These are phyloP conservation scores for Phaeophleospora eucalypticola DNA, from an alignment of 2,329 filamentous ascomycete genomes.

Conservation along the genomic window DNA sequence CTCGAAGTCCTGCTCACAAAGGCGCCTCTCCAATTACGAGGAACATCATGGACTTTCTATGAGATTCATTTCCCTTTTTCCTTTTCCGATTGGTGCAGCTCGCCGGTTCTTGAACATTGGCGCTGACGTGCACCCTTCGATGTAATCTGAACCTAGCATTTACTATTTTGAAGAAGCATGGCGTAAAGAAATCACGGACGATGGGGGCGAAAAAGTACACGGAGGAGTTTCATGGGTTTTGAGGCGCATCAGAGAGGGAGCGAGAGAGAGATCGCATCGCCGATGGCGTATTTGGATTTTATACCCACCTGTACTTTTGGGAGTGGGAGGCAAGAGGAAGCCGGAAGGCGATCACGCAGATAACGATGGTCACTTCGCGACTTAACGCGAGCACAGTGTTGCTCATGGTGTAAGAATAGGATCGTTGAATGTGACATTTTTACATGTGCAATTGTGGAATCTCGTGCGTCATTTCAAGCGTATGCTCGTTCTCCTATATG, in stretches of 20 bases:
- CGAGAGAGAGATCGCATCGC: not conserved
- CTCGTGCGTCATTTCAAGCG: too few species aligned
- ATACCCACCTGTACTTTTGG: not conserved
- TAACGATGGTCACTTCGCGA: too few species aligned
- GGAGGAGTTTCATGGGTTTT: not conserved
- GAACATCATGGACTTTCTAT: slow-evolving; percentile 74
- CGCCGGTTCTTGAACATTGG: too few species aligned
- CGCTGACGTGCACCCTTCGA: too few species aligned
- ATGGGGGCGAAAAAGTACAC: not conserved
- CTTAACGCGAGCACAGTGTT: too few species aligned
- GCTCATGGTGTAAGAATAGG: too few species aligned
- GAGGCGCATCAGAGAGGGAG: not conserved
- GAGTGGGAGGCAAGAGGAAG: too few species aligned
- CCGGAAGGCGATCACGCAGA: too few species aligned
- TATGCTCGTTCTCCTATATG: slow-evolving; percentile 28
- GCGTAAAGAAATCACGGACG: not conserved
- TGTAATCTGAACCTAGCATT: too few species aligned
- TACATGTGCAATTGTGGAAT: too few species aligned
- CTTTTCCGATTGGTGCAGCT: not conserved
- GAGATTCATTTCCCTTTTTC: slow-evolving; percentile 26
- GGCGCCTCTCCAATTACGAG: slow-evolving; percentile 71
- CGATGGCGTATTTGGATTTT: too few species aligned
- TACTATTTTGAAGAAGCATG: not conserved
- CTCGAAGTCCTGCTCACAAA: slow-evolving; percentile 68
- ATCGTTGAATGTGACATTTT: too few species aligned